Base-by-base conservation (phyloP, 371 early-diverging fungal species). In the Zopfochytrium polystomum region DNA sequence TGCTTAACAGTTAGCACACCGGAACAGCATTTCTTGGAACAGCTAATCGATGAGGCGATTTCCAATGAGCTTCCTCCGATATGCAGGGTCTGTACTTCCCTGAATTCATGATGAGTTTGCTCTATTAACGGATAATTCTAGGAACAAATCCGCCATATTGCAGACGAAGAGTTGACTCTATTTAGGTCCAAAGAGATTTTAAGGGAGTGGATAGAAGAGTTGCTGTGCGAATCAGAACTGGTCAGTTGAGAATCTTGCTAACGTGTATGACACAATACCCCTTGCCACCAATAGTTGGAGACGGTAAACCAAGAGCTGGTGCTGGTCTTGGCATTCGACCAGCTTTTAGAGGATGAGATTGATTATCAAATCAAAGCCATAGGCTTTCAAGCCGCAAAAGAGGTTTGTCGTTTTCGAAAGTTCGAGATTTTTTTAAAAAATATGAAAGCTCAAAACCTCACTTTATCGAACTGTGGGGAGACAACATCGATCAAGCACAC, bases 311-410 rank as follows among this genome's bases (percentile, higher is more conserved):
- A 26, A 1, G 38, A 50, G 26, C 35, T 59, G 6, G 59, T 59
- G 30, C 11, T n/a, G 15, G 59, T 31, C 22, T 59, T 32, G 22
- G 38, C 38, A 25, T 59, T 46, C 35, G 27, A 34, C n/a, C 13
- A 50, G n/a, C 49, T 59, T 23, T 9, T 59, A 11, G 59, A 59
- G 11, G 22, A 23, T 11, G 48, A 59, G 22, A 59, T 59, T 59
- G 30, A 59, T 5, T 18, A 59, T 13, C 51, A 33, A 18, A 27
- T 59, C 23, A 50, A 34, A 31, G 22, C 23, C 18, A 22, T 25
- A 11, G 48, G 51, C 13, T 50, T 30, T 7, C 38, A 32, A 22
- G 30, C 11, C 35, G 34, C 33, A 31, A 31, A n/a, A 11, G 45
- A 44, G 31, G 31, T 57, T 11, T 13, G 1, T 47, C 27, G n/a